A percentile compares a stretch with the other conserved stretches of the same genome.
These are phyloP conservation scores for Tympanopsis confertula DNA, from an alignment of 2,329 filamentous ascomycete genomes.

Conservation along the genomic window DNA sequence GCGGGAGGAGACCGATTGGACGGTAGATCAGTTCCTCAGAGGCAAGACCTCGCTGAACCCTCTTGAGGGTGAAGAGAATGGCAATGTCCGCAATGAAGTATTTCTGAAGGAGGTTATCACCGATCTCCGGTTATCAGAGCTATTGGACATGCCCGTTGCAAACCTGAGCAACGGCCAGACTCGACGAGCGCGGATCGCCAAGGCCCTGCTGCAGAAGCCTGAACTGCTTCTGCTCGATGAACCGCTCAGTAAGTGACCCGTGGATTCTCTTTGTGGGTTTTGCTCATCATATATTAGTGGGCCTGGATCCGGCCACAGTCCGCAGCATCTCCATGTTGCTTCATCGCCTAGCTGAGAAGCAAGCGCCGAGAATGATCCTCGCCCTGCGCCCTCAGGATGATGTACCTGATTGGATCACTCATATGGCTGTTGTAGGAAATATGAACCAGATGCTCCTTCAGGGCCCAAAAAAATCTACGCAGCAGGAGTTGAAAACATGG, in stretches of 20 bases:
- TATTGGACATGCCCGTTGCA: constrained; percentile 49
- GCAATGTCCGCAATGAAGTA: constrained; percentile 20
- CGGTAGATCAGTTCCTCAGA: constrained; percentile 45
- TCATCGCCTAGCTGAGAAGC: not conserved
- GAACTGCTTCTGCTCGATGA: constrained; percentile 52
- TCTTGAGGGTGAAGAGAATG: constrained; percentile 29
- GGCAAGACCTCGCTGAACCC: constrained; percentile 50
- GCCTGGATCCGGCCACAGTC: constrained; percentile 48
- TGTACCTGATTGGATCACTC: constrained; percentile 54
- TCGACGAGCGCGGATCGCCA: constrained; percentile 50
- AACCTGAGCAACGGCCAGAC: constrained; percentile 60
- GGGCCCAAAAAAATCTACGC: not conserved
- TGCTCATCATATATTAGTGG: constrained; percentile 21
- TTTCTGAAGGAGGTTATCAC: constrained; percentile 32
- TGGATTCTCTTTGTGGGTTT: not conserved
- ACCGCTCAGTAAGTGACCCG: constrained; percentile 33
- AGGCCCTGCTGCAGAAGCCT: constrained; percentile 46
- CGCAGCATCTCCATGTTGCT: constrained; percentile 36
- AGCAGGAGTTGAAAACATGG: not conserved
- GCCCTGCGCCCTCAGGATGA: constrained; percentile 48
- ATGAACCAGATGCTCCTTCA: constrained; percentile 13
- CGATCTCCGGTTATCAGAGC: constrained; percentile 36
- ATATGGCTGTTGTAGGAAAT: constrained; percentile 39
- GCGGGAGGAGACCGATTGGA: constrained; percentile 52
- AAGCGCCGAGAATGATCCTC: constrained; percentile 38